Percentiles rank a stretch among this genome's conserved stretches.
Conservation (phyloP, 345 rosid genomes). For the Excoecaria cochinchinensis region DNA sequence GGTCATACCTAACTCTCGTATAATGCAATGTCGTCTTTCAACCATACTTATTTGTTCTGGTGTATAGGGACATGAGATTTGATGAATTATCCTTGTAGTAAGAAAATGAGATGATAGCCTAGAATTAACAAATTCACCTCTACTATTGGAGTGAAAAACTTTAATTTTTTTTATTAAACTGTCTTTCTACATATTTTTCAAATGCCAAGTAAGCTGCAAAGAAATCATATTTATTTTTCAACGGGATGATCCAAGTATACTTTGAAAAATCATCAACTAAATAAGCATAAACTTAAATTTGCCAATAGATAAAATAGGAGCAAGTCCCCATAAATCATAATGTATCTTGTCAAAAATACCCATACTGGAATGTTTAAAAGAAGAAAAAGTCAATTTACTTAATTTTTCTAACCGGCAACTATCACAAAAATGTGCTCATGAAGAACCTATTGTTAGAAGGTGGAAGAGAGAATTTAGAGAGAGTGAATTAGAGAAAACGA, state of each 20-base stretch:
- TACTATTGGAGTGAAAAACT: background rate
- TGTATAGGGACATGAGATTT: background rate
- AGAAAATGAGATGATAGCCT: background rate
- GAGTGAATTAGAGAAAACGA: too few species aligned
- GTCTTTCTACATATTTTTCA: background rate
- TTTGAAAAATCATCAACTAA: background rate
- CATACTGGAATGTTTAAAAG: background rate
- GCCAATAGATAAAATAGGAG: background rate
- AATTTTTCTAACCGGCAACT: background rate
- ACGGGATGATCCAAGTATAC: background rate
- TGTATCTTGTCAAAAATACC: background rate
- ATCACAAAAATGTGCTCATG: too few species aligned
- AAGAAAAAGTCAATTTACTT: background rate
- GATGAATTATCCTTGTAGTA: background rate
- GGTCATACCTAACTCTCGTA: too few species aligned
- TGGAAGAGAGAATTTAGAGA: too few species aligned
- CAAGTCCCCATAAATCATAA: background rate
- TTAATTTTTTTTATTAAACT: background rate
- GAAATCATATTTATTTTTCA: background rate
- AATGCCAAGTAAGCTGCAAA: background rate
- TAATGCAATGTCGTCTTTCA: background rate
- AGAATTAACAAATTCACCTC: background rate
- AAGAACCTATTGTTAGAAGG: too few species aligned
- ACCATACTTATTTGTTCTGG: background rate
- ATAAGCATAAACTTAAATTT: slow-evolving; percentile 1